Percentiles rank a stretch among this genome's conserved stretches.
Conservation (phyloP, 2,329 filamentous ascomycete genomes). For the Stagonosporopsis chrysanthemi region DNA sequence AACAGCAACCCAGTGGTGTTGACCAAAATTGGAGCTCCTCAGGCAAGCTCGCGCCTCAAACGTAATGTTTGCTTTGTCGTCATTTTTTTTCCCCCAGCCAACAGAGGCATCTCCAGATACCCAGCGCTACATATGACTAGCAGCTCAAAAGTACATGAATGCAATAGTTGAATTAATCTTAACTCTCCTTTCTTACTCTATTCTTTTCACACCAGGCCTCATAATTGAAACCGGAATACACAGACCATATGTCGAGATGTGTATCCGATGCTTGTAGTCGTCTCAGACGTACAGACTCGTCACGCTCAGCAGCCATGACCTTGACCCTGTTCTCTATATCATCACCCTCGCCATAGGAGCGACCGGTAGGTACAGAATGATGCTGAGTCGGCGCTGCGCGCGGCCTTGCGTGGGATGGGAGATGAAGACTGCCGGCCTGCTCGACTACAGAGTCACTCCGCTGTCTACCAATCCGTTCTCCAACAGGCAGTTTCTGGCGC, state of each 20-base stretch:
- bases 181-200: not conserved
- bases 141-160: constrained; percentile 10
- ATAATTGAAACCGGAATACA: not conserved
- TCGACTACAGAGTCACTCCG: no score
- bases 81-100: not conserved
- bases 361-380: no score
- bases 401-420: no score
- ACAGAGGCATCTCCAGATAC: constrained; percentile 4
- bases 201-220: not conserved
- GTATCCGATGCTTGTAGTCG: no score
- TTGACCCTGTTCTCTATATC: no score
- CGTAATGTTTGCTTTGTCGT: constrained; percentile 11
- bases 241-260: not conserved
- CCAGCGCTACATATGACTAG: constrained; percentile 6
- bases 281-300: not conserved
- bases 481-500: no score
- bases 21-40: not conserved
- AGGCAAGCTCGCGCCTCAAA: constrained; percentile 4
- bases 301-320: not conserved
- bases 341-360: no score
- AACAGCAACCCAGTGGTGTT: not conserved
- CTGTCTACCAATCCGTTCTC: no score
- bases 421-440: no score
- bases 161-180: not conserved
- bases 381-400: no score